phyloP scores from a whole-genome alignment of 1,284 basidiomycete species.

The Cryptococcus sp. region DNA sequence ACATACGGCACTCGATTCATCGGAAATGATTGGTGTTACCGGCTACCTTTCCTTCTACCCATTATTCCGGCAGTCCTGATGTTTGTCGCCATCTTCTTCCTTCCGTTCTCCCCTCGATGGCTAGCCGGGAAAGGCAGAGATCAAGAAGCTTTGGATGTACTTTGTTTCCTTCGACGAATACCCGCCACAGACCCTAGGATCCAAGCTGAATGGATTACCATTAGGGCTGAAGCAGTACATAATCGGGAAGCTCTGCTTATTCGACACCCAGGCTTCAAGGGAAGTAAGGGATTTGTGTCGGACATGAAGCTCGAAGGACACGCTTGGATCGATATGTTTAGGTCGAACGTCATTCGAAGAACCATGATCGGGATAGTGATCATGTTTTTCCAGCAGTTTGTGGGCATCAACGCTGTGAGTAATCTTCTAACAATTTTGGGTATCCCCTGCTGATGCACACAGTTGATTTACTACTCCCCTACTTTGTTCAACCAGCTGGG shows the following conservation, averaged over 20 bases:
- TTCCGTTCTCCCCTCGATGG: conserved; percentile 58
- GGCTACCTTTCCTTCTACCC: conserved; percentile 35
- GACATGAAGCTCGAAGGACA: conserved; percentile 19
- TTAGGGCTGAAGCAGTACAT: conserved; percentile 33
- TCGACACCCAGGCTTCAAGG: conserved; percentile 14
- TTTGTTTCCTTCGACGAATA: conserved; percentile 33
- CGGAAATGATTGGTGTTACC: conserved; percentile 19
- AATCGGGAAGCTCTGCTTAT: conserved; percentile 14
- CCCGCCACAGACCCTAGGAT: conserved; percentile 30
- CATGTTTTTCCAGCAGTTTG: conserved; percentile 34
- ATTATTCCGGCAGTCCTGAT: conserved; percentile 21
- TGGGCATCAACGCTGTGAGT: conserved; percentile 23
- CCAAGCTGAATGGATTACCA: conserved; percentile 39
- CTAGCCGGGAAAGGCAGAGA: conserved; percentile 51
- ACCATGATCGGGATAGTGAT: conserved; percentile 20
- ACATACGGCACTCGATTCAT: conserved; percentile 24
- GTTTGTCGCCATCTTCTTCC: conserved; percentile 45
- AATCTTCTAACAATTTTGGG: neutral
- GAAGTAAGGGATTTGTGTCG: conserved; percentile 3
- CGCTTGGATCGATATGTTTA: conserved; percentile 26
- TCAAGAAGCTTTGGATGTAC: conserved; percentile 25
- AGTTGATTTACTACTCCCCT: conserved; percentile 33
- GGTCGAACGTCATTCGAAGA: conserved; percentile 12
- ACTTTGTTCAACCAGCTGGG: conserved; percentile 41
- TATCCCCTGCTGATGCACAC: conserved; percentile 5